A percentile compares a stretch with the other conserved stretches of the same genome.
Conservation (phyloP, 306 rosid species). For the Cucurbita moschata region DNA sequence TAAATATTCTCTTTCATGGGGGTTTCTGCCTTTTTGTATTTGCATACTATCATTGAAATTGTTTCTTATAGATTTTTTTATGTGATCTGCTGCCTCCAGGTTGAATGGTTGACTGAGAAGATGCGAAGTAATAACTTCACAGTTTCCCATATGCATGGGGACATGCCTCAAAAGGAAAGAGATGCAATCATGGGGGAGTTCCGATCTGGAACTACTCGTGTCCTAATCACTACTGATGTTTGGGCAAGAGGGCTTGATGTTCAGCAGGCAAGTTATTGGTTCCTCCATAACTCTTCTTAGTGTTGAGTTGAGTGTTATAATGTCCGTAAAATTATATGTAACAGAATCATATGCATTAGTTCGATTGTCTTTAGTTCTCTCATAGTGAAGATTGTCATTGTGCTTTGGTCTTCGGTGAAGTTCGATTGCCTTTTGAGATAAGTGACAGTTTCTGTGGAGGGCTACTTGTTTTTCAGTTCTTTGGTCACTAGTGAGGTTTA, state of each 20-base stretch:
- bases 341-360: background rate
- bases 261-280: conserved; percentile 67
- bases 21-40: background rate
- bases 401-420: no score
- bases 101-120: conserved; percentile 94
- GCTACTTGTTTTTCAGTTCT: no score
- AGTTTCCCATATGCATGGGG: conserved; percentile 94
- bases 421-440: no score
- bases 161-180: conserved; percentile 96
- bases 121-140: conserved; percentile 95
- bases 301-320: background rate
- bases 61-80: background rate
- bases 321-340: background rate
- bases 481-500: no score
- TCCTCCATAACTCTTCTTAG: background rate
- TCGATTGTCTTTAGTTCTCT: background rate
- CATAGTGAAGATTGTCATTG: no score
- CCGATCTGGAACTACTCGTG: conserved; percentile 80
- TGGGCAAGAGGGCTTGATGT: conserved; percentile 99
- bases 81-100: conserved; percentile 31
- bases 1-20: no score
- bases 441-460: no score
- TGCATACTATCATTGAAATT: background rate
- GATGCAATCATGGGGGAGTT: conserved; percentile 95
- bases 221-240: conserved; percentile 90